Evolutionary conservation across 352 stramenopile species (phyloP).

Genomic region (Phytophthora citrophthora): DNA sequence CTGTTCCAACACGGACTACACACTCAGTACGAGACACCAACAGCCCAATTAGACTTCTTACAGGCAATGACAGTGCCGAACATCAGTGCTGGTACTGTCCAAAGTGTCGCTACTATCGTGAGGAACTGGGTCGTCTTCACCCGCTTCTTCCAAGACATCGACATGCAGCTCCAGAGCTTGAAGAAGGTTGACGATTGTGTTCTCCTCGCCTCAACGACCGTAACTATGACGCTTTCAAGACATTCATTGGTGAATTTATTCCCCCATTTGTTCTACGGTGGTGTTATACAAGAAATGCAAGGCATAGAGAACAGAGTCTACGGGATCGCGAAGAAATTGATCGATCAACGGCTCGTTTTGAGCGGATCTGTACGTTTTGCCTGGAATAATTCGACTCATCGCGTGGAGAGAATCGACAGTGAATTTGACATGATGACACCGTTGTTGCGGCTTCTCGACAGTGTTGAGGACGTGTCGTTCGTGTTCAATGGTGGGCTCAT

Average conservation of each 20-base stretch:
- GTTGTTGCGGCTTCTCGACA: slow-evolving; percentile 1
- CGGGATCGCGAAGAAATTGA: not conserved
- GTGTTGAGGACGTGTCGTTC: not conserved
- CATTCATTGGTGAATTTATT: slow-evolving; percentile 2
- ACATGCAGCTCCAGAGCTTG: not conserved
- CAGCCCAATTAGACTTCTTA: not conserved
- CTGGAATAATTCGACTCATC: not conserved
- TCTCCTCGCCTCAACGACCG: not conserved
- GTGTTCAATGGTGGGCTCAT: not conserved
- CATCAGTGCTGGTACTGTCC: slow-evolving; percentile 4
- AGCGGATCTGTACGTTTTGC: slow-evolving; percentile 2
- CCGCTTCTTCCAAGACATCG: not conserved
- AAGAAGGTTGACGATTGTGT: not conserved
- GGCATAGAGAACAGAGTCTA: not conserved
- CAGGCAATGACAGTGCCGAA: not conserved
- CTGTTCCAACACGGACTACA: not conserved
- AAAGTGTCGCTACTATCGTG: not conserved
- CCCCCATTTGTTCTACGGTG: not conserved
- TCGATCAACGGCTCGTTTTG: not conserved
- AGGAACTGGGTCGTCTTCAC: slow-evolving; percentile 12
- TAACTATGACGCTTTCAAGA: not conserved
- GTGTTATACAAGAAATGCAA: not conserved
- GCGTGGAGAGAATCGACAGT: not conserved
- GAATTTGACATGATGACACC: not conserved
- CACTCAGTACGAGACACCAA: not conserved